Percentiles rank a stretch among this genome's conserved stretches.
Evolutionary conservation across 345 rosid genomes (phyloP).

Genomic region (Anacardium occidentale): DNA sequence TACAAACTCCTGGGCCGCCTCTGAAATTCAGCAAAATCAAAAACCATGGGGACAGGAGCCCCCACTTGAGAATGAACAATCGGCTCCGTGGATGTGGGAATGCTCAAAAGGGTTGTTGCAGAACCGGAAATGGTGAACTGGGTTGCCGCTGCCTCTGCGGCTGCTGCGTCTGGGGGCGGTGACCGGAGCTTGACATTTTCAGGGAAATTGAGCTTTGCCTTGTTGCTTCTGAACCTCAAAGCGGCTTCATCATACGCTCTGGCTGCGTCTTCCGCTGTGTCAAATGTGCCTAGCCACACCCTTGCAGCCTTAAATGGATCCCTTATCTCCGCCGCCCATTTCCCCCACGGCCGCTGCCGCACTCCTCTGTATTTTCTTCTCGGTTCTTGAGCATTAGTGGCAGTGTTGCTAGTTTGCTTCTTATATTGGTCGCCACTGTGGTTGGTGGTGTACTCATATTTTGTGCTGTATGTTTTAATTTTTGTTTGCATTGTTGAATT

Average conservation of each 20-base stretch:
- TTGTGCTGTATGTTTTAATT: conserved; percentile 5
- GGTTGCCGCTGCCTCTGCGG: conserved; percentile 12
- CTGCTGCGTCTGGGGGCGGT: conserved; percentile 19
- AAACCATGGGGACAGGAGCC: not conserved
- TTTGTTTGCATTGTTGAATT: conserved; percentile 6
- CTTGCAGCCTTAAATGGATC: conserved; percentile 87
- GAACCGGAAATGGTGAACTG: conserved; percentile 40
- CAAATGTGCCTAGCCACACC: conserved; percentile 93
- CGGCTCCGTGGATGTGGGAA: conserved; percentile 31
- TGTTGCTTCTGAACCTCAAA: conserved; percentile 76
- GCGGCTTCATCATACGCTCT: conserved; percentile 90
- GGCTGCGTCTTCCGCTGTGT: conserved; percentile 86
- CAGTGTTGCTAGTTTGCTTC: not conserved
- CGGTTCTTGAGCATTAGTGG: conserved; percentile 32
- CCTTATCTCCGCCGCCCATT: conserved; percentile 96
- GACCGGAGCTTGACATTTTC: conserved; percentile 68
- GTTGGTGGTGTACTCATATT: conserved; percentile 43
- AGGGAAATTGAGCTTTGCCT: conserved; percentile 96
- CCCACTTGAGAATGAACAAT: conserved; percentile 25
- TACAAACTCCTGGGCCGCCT: conserved; percentile 33
- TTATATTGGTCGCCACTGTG: conserved; percentile 1
- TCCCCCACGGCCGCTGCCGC: conserved; percentile 91
- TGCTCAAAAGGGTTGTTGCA: conserved; percentile 33
- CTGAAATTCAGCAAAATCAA: conserved; percentile 25
- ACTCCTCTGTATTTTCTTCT: conserved; percentile 80